Conservation (phyloP, 2,329 filamentous ascomycete species). For the Simplicillium aogashimaense region DNA sequence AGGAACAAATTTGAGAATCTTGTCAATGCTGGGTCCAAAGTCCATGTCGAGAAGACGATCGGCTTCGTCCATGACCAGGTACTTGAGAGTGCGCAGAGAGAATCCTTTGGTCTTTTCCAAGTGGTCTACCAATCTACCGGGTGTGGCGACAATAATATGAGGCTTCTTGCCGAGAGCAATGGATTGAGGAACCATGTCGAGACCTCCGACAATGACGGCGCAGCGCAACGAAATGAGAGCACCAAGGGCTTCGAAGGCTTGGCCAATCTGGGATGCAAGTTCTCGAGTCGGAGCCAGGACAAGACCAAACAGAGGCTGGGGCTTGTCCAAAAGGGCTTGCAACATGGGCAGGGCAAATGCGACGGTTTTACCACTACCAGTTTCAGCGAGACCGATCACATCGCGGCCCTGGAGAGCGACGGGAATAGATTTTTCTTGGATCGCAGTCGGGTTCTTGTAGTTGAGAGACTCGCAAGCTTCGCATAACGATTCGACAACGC, state of each 20-base stretch:
- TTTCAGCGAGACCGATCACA: conserved; percentile 89
- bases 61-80: conserved; percentile 91
- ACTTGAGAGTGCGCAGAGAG: conserved; percentile 70
- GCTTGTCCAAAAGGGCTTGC: conserved; percentile 80
- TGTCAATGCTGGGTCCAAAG: conserved; percentile 86
- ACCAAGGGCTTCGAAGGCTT: conserved; percentile 80
- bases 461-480: conserved; percentile 77
- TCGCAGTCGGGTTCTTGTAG: conserved; percentile 80
- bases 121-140: conserved; percentile 81
- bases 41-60: conserved; percentile 88
- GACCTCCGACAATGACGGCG: conserved; percentile 79
- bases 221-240: conserved; percentile 80
- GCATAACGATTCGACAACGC: conserved; percentile 77
- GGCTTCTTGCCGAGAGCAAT: conserved; percentile 94
- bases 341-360: conserved; percentile 91
- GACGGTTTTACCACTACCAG: conserved; percentile 90
- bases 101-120: conserved; percentile 97
- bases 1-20: conserved; percentile 82
- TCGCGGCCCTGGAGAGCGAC: conserved; percentile 70
- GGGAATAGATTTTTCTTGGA: conserved; percentile 80
- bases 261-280: conserved; percentile 81
- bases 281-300: conserved; percentile 90
- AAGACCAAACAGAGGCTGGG: conserved; percentile 77
- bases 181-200: conserved; percentile 89
- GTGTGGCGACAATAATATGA: conserved; percentile 87